A percentile compares a stretch with the other conserved stretches of the same genome.
Conservation (phyloP, 108 stramenopile genomes). For the Pelagomonas calceolata region DNA sequence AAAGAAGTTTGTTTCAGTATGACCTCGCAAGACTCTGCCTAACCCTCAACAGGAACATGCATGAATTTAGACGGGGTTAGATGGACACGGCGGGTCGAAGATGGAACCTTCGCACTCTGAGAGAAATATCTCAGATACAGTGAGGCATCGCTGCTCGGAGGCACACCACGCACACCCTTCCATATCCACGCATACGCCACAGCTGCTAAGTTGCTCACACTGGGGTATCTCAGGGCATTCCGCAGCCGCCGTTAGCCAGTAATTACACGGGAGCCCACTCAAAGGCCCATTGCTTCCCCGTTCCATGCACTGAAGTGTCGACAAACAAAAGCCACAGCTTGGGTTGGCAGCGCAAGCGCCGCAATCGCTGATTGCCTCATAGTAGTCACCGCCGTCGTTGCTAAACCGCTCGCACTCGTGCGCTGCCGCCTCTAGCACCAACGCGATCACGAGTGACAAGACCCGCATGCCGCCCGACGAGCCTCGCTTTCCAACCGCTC, state of each 20-base stretch:
- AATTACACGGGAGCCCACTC: conserved; percentile 31
- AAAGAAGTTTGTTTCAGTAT: no score
- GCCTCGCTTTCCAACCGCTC: no score
- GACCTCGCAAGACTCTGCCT: no score
- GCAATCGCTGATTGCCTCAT: conserved; percentile 31
- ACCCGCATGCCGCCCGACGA: no score
- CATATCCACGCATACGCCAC: conserved; percentile 28
- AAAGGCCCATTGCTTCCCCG: conserved; percentile 28
- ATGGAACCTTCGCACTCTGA: conserved; percentile 41
- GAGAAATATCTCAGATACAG: conserved; percentile 36
- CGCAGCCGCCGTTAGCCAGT: conserved; percentile 23
- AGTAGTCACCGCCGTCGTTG: conserved; percentile 6
- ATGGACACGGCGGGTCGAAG: conserved; percentile 44
- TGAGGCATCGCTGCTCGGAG: conserved; percentile 35
- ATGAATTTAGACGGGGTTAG: conserved; percentile 18
- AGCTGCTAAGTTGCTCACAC: conserved; percentile 29
- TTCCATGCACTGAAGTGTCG: conserved; percentile 34
- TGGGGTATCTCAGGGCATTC: conserved; percentile 32
- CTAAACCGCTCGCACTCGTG: no score
- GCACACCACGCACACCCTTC: conserved; percentile 49
- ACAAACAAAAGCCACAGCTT: conserved; percentile 45
- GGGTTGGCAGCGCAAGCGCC: conserved; percentile 15
- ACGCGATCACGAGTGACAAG: no score
- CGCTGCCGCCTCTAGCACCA: no score
- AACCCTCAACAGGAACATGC: no score